Percentiles rank a stretch among this genome's conserved stretches.
Conservation (phyloP, 768 basidiomycete species). For the Collybia nuda region DNA sequence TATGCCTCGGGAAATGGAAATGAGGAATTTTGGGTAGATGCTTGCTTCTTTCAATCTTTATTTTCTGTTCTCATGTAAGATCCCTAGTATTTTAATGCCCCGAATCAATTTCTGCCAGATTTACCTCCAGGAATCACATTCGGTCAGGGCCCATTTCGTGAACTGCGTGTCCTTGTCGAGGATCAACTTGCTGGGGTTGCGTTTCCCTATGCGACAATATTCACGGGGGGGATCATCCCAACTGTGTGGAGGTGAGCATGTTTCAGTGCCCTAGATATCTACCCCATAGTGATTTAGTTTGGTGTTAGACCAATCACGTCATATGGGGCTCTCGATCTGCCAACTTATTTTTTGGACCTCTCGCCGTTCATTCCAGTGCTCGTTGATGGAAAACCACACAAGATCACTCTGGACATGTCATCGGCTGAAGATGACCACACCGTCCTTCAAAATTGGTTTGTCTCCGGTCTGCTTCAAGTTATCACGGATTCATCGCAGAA, state of each 20-base stretch:
- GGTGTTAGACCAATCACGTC: conserved; percentile 63
- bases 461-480: conserved; percentile 71
- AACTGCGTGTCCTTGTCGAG: conserved; percentile 47
- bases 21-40: conserved; percentile 73
- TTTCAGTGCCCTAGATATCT: no score
- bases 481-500: no score
- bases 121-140: conserved; percentile 46
- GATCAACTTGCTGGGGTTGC: conserved; percentile 45
- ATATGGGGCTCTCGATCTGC: conserved; percentile 75
- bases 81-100: conserved; percentile 75
- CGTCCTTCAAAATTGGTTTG: conserved; percentile 78
- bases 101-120: conserved; percentile 55
- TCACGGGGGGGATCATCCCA: conserved; percentile 75
- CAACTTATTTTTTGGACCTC: conserved; percentile 75
- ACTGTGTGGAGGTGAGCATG: conserved; percentile 73
- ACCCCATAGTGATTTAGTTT: background rate
- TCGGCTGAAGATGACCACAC: conserved; percentile 65
- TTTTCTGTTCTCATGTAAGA: background rate
- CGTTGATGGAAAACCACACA: conserved; percentile 67
- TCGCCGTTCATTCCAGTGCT: conserved; percentile 76
- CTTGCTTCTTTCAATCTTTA: background rate
- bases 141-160: conserved; percentile 50
- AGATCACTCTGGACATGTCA: conserved; percentile 68
- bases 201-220: conserved; percentile 60
- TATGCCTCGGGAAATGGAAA: conserved; percentile 61